A percentile compares a stretch with the other conserved stretches of the same genome.
Conservation (phyloP, 495 filamentous ascomycete genomes). For the Mycothermus thermophilus region DNA sequence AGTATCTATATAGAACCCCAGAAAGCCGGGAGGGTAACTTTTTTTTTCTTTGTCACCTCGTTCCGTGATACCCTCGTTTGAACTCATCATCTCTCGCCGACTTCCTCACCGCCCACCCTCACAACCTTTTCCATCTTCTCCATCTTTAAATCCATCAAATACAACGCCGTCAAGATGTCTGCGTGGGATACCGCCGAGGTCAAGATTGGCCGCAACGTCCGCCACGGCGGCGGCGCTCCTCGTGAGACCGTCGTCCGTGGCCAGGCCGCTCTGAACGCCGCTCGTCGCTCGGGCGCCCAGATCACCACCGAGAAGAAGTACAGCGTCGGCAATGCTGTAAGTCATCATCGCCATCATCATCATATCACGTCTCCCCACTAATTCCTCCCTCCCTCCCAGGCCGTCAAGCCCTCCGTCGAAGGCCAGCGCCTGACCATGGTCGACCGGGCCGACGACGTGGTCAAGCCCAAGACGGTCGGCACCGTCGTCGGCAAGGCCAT, state of each 20-base stretch:
- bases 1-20: slow-evolving; percentile 1
- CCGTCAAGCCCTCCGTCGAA: slow-evolving; percentile 49
- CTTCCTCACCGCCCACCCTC: not conserved
- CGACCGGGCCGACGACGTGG: slow-evolving; percentile 93
- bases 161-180: slow-evolving; percentile 34
- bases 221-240: slow-evolving; percentile 42
- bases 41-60: not conserved
- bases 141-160: not conserved
- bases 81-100: not conserved
- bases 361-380: not conserved
- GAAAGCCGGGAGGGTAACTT: not conserved
- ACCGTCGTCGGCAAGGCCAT: slow-evolving; percentile 69
- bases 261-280: slow-evolving; percentile 79
- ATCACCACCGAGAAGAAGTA: slow-evolving; percentile 91
- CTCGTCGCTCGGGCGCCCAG: slow-evolving; percentile 61
- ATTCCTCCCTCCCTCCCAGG: slow-evolving; percentile 20
- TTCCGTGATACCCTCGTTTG: not conserved
- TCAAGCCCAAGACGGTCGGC: slow-evolving; percentile 87
- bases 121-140: not conserved
- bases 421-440: slow-evolving; percentile 97
- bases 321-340: slow-evolving; percentile 58
- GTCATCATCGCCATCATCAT: slow-evolving; percentile 20
- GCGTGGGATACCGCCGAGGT: slow-evolving; percentile 67
- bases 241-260: slow-evolving; percentile 83
- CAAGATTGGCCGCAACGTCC: slow-evolving; percentile 80